Base-by-base conservation (phyloP, 2,329 filamentous ascomycete genomes). In the Aspergillus luchuensis region DNA sequence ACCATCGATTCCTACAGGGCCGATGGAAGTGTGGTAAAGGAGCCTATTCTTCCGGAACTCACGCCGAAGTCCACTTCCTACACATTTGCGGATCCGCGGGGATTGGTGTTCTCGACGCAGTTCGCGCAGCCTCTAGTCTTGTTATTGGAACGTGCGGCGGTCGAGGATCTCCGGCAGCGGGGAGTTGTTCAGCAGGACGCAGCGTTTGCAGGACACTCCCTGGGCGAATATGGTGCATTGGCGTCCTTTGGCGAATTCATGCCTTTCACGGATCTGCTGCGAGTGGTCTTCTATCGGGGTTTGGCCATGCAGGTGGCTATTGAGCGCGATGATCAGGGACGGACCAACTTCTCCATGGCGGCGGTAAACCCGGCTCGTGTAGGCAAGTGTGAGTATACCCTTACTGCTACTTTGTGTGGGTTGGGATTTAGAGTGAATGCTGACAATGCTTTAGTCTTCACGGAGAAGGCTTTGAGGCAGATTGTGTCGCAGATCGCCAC, bases 251-350 rank as follows among this genome's bases (percentile, higher is more conserved):
- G 93, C 5, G 92, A 97, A 71, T 92, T 97, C 73, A 96, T 98
- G 91, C 92, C 93, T 5, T 97, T 97, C 71, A 94, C 97, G 82
- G 92, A 89, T 66, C 82, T 98, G 73, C 93, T 97, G 1, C 96
- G 93, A 0, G 92, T 97, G 55, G 93, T 97, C 58, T 97, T 98
- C 85, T 98, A 98, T 82, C 91, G 94, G 76, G 94, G 94, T 71
- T 82, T 98, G 71, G 97, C 93, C 17, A 98, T 98, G 94, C 94
- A 98, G 80, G 93, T 97, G 50, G 94, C 94, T 13, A 93, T 98
- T 62, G 93, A 97, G 82, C 92, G 94, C 74, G 94, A 98, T 76
- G 91, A 88, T 56, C 82, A 86, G 64, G 94, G 94, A 25, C 89
- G 93, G 56, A 96, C 92, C 69, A 97, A 97, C 84, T 98, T 97